These are phyloP conservation scores for Durusdinium trenchii DNA, from an alignment of 73 alveolate genomes.

Conservation along the genomic window DNA sequence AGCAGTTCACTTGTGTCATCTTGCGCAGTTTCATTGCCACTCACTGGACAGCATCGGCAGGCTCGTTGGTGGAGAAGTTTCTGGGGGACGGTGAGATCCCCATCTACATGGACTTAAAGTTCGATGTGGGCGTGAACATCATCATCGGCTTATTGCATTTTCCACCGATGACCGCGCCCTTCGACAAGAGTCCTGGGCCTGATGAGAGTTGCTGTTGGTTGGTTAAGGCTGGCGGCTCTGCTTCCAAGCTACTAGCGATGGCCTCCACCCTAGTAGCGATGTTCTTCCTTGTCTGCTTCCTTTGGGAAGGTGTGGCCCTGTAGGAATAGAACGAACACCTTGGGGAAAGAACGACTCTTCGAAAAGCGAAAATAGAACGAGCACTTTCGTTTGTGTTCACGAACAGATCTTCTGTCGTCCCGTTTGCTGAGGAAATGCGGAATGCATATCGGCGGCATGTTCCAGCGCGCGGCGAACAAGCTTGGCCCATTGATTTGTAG, in stretches of 20 bases:
- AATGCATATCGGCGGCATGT: conserved; percentile 84
- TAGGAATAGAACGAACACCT: neutral
- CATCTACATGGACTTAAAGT: conserved; percentile 59
- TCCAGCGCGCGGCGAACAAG: conserved; percentile 68
- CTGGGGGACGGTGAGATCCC: conserved; percentile 76
- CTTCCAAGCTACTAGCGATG: too few relatives aligned
- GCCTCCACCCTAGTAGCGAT: too few relatives aligned
- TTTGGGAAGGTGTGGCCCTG: neutral
- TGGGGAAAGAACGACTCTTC: too few relatives aligned
- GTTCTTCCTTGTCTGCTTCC: too few relatives aligned
- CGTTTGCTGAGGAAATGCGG: conserved; percentile 46
- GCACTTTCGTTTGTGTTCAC: too few relatives aligned
- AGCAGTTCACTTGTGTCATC: neutral
- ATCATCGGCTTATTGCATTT: conserved; percentile 46
- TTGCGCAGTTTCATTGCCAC: neutral
- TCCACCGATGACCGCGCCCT: conserved; percentile 45
- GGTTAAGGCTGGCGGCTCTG: neutral
- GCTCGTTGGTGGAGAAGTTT: conserved; percentile 53
- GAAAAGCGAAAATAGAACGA: too few relatives aligned
- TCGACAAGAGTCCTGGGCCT: conserved; percentile 38
- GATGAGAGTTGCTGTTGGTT: too few relatives aligned
- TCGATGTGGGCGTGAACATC: conserved; percentile 71
- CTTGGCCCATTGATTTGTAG: conserved; percentile 79
- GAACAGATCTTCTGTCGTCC: neutral
- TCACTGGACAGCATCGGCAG: neutral